These are phyloP conservation scores for Fusarium pseudograminearum DNA, from an alignment of 2,329 filamentous ascomycete species.

Conservation along the genomic window DNA sequence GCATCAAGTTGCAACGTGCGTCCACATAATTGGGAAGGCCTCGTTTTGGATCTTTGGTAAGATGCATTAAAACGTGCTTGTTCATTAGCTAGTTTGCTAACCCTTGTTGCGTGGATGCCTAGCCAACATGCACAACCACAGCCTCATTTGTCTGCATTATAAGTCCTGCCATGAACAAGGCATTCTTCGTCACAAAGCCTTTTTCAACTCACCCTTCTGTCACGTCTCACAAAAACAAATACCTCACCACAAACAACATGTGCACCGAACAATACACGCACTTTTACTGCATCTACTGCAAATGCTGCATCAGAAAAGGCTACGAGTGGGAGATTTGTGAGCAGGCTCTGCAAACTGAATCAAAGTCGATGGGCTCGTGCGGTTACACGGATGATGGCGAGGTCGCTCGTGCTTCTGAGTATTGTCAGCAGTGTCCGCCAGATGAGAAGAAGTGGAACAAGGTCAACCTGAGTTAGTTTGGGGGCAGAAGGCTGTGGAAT, in stretches of 20 bases:
- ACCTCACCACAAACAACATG: neutral
- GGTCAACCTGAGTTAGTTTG: neutral
- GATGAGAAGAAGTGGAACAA: constrained; percentile 28
- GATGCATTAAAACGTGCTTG: neutral
- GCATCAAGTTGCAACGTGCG: neutral
- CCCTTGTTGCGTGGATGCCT: constrained; percentile 18
- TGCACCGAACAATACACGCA: constrained; percentile 23
- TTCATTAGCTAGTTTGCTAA: constrained; percentile 15
- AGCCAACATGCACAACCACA: neutral
- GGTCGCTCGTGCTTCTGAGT: constrained; percentile 15
- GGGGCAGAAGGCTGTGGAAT: neutral
- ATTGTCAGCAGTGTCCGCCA: constrained; percentile 21
- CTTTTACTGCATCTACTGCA: constrained; percentile 23
- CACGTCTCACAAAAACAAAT: neutral
- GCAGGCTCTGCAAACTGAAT: neutral
- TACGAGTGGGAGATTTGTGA: constrained; percentile 19
- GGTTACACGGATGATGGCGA: constrained; percentile 12
- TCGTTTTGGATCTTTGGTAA: constrained; percentile 13
- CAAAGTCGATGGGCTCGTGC: constrained; percentile 23
- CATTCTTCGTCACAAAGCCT: neutral
- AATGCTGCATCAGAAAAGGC: constrained; percentile 9
- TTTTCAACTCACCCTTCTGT: neutral
- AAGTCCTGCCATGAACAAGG: neutral
- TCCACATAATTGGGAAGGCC: constrained; percentile 12
- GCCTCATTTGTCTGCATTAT: neutral